These are phyloP conservation scores for Coniferiporia weirii DNA, from an alignment of 1,284 basidiomycete genomes.

Conservation along the genomic window DNA sequence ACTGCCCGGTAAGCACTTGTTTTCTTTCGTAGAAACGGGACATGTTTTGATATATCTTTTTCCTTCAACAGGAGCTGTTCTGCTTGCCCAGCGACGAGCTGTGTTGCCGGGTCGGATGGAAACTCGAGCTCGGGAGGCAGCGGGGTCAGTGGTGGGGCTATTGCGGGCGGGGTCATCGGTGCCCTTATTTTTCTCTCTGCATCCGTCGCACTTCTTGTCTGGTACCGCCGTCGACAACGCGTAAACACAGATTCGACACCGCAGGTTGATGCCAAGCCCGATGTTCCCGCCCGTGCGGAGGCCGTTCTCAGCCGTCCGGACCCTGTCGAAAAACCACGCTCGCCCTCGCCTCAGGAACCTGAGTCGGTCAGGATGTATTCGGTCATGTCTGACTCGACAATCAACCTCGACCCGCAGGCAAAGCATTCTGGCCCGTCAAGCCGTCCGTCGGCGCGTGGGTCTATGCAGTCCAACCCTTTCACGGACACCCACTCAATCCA, in stretches of 20 bases:
- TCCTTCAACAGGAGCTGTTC: constrained; percentile 25
- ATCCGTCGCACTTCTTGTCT: constrained; percentile 47
- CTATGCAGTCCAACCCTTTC: constrained; percentile 60
- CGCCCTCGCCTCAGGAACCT: constrained; percentile 19
- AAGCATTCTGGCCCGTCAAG: neutral
- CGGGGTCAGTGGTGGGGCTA: constrained; percentile 58
- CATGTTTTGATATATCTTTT: constrained; percentile 14
- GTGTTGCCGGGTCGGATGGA: constrained; percentile 46
- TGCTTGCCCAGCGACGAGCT: constrained; percentile 32
- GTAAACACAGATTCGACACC: constrained; percentile 23
- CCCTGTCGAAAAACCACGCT: constrained; percentile 58
- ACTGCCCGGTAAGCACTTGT: neutral
- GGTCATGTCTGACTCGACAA: constrained; percentile 17
- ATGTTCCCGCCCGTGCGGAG: constrained; percentile 66
- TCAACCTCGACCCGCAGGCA: constrained; percentile 13
- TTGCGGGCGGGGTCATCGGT: constrained; percentile 70
- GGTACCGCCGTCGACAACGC: constrained; percentile 52
- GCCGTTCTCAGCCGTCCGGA: constrained; percentile 74
- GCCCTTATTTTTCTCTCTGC: constrained; percentile 52
- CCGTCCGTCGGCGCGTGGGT: constrained; percentile 26
- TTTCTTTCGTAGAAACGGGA: neutral
- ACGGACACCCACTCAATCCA: constrained; percentile 71
- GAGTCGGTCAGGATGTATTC: constrained; percentile 17
- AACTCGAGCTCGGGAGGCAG: constrained; percentile 24
- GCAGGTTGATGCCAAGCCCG: constrained; percentile 44